Evolutionary conservation across 2,329 filamentous ascomycete genomes (phyloP), one percentile per base, ranked within the genome.

Genomic region (Aspergillus costaricaensis): DNA sequence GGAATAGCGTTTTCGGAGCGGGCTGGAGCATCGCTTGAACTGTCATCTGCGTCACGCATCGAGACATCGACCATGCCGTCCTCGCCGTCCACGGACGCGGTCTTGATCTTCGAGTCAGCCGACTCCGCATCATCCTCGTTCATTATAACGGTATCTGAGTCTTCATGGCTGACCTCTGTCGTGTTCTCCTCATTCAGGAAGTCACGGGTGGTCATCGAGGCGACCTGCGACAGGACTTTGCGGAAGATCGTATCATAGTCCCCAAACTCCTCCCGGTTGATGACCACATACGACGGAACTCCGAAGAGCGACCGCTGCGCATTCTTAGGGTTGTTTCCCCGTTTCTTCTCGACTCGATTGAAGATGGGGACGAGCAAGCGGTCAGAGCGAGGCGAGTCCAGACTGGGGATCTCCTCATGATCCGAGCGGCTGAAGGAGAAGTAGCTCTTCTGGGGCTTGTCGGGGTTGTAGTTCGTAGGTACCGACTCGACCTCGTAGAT

Each of bases 1-100:
- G 86, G 83, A 23, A 98, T 84, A 63, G 86, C 88, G 57, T 80
- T 59, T 72, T 79, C 66, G 77, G 83, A 65, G 79, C 77, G 61
- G 21, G 62, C 61, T 8, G 62, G 30, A 5, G 63, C 59, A 12
- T 65, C 62, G 48, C 68, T 66, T 8, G 62, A 43, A 48, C 60
- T 49, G 59, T 83, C 79, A 15, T 71, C 72, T 2, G 80, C 79
- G 67, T 92, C 89, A 56, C 87, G 88, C 88, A 97, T 93, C 0
- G 90, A 91, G 15, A 99, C 88, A 71, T 97, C 91, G 5, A 98
- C 91, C 70, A 97, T 86, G 62, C 91, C 91, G 62, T 97, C 93
- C 74, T 97, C 94, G 9, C 92, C 91, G 72, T 93, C 89, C 2
- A 96, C 85, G 3, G 93, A 96, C 27, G 86, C 85, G 48, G 91